Conservation (phyloP, 768 basidiomycete genomes). For the Podaxis sp. region DNA sequence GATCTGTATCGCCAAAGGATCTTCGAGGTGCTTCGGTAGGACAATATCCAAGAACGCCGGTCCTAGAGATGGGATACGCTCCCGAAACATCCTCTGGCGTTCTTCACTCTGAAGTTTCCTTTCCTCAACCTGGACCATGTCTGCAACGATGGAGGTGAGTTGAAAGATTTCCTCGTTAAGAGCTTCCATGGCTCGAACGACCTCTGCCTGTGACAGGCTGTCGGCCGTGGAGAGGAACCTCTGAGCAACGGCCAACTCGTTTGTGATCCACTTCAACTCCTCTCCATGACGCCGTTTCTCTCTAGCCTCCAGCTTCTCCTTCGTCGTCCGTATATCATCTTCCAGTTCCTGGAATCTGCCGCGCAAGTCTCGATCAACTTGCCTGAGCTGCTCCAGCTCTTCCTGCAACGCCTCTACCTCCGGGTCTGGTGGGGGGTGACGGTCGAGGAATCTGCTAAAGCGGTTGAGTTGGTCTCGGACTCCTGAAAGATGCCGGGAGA, state of each 20-base stretch:
- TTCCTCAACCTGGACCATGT: constrained; percentile 17
- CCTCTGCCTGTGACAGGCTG: constrained; percentile 40
- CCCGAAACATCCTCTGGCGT: neutral
- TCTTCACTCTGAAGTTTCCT: neutral
- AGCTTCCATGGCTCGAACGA: constrained; percentile 34
- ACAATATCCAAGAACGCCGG: constrained; percentile 4
- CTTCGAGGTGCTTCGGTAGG: neutral
- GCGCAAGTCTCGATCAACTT: neutral
- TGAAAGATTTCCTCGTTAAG: constrained; percentile 51
- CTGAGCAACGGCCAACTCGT: constrained; percentile 41
- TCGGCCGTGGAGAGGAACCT: constrained; percentile 44
- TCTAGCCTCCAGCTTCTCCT: constrained; percentile 20
- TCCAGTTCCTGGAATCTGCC: constrained; percentile 2
- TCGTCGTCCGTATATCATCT: constrained; percentile 17
- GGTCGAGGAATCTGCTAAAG: neutral
- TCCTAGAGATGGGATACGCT: neutral
- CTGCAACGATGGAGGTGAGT: constrained; percentile 41
- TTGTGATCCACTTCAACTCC: constrained; percentile 29
- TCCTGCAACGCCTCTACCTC: neutral
- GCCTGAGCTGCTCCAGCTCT: neutral
- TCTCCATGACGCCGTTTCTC: constrained; percentile 24
- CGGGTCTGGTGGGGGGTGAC: neutral
- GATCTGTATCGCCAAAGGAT: constrained; percentile 7
- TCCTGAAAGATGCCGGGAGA: neutral
- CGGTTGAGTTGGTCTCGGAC: neutral